These are phyloP conservation scores for Mycena galericulata DNA, from an alignment of 768 basidiomycete species.

Conservation along the genomic window DNA sequence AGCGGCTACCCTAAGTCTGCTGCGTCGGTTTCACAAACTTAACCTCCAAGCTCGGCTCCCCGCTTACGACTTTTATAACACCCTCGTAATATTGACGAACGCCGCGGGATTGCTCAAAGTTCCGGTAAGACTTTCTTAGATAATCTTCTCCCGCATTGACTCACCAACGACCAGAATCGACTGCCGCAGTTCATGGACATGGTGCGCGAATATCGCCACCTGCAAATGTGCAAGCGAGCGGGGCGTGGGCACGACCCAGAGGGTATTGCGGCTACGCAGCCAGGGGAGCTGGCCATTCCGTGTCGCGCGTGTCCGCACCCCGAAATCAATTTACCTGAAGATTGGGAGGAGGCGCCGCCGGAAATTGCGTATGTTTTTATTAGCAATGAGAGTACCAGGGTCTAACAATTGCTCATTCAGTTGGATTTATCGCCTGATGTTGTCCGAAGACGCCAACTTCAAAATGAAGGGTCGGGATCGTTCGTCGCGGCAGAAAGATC, in stretches of 20 bases:
- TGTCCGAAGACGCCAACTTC: conserved; percentile 19
- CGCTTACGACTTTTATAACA: conserved; percentile 36
- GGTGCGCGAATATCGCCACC: not conserved
- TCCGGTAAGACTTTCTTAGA: conserved; percentile 18
- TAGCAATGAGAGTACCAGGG: too few species aligned
- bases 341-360: conserved; percentile 3
- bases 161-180: conserved; percentile 3
- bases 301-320: conserved; percentile 33
- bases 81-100: conserved; percentile 16
- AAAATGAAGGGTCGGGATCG: conserved; percentile 1
- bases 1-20: conserved; percentile 33
- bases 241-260: not conserved
- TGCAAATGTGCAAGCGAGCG: conserved; percentile 1
- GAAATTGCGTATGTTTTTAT: conserved; percentile 3
- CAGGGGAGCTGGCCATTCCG: conserved; percentile 1
- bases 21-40: conserved; percentile 35
- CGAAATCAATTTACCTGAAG: conserved; percentile 18
- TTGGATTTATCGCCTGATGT: conserved; percentile 24
- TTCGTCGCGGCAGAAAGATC: not conserved
- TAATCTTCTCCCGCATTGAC: not conserved
- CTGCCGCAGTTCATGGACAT: conserved; percentile 3
- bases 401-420: not conserved
- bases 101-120: not conserved
- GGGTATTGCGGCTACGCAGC: conserved; percentile 14
- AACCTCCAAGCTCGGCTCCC: conserved; percentile 34